phyloP scores from a whole-genome alignment of 257 asterid species.

The Verbascum thapsus region DNA sequence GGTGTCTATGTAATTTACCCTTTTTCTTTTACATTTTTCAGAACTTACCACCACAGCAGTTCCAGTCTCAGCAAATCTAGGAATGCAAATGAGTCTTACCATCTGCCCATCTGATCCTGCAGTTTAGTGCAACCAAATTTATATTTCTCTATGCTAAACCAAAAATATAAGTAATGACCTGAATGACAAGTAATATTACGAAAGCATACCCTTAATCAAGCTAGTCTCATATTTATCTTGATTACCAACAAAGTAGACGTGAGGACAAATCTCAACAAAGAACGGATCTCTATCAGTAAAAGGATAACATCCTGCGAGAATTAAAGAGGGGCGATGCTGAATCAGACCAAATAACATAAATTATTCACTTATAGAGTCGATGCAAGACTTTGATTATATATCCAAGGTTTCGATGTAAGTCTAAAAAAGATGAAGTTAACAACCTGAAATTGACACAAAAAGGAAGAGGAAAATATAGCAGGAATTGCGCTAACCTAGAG shows the following conservation, averaged over 20 bases:
- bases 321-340: conserved; percentile 19
- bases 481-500: conserved; percentile 64
- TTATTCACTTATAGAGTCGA: conserved; percentile 1
- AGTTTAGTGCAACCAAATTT: conserved; percentile 29
- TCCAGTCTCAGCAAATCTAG: conserved; percentile 80
- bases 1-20: too few species aligned
- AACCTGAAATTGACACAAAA: background rate
- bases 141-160: conserved; percentile 2
- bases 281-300: conserved; percentile 95
- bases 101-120: conserved; percentile 87
- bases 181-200: conserved; percentile 12
- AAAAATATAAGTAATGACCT: conserved; percentile 12
- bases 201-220: conserved; percentile 62
- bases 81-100: conserved; percentile 81
- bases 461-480: conserved; percentile 17
- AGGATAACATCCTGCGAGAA: conserved; percentile 87
- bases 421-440: background rate
- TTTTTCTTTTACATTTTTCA: conserved; percentile 9
- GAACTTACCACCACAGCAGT: conserved; percentile 82
- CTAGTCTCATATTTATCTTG: conserved; percentile 73
- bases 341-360: conserved; percentile 18
- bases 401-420: too few species aligned
- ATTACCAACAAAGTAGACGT: conserved; percentile 88
- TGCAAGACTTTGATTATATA: background rate
- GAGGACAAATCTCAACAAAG: conserved; percentile 89